Conservation (phyloP, 1,139 yeast genomes). For the Candida dubliniensis region DNA sequence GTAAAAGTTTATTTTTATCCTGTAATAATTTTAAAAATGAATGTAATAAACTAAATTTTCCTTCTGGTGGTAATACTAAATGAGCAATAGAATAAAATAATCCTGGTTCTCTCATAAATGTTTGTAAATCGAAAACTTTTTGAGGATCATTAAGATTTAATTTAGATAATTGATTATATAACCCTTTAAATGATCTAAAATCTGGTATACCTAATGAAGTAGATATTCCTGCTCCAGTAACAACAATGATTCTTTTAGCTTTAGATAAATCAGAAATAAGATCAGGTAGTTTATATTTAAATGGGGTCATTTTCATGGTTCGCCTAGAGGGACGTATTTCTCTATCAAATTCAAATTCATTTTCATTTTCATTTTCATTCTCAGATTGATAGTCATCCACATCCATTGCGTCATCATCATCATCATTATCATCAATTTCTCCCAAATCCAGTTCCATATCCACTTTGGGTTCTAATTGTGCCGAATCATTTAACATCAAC, state of each 20-base stretch:
- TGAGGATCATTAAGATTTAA: constrained; percentile 85
- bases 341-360: too few species aligned
- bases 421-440: constrained; percentile 1
- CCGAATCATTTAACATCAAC: constrained; percentile 16
- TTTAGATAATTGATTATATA: constrained; percentile 67
- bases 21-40: constrained; percentile 73
- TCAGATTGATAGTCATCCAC: background rate
- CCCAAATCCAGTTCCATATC: too few species aligned
- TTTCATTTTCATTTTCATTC: background rate
- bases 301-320: background rate
- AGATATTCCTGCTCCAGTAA: constrained; percentile 95
- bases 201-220: constrained; percentile 91
- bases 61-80: constrained; percentile 77
- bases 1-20: constrained; percentile 72
- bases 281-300: constrained; percentile 6
- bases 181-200: constrained; percentile 84
- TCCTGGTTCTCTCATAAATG: constrained; percentile 73
- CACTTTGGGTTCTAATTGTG: background rate
- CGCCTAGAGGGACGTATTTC: too few species aligned
- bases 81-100: constrained; percentile 84
- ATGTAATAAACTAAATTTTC: constrained; percentile 77
- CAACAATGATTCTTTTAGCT: constrained; percentile 55
- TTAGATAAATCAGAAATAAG: constrained; percentile 8
- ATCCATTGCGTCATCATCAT: background rate
- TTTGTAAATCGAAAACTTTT: constrained; percentile 78